phyloP scores from a whole-genome alignment of 306 rosid genomes.

The Arachis hypogaea region DNA sequence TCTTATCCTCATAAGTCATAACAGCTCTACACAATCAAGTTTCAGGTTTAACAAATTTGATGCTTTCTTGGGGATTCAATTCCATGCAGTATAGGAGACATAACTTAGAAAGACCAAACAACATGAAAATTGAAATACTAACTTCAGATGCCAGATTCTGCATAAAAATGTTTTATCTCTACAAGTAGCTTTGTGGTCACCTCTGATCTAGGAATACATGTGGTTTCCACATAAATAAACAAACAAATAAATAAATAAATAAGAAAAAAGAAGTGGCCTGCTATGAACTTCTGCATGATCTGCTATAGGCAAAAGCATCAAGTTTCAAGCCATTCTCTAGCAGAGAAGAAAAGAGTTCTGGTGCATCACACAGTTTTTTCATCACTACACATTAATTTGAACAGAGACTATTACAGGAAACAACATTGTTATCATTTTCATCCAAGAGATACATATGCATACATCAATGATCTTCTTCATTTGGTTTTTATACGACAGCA shows the following conservation, averaged over 20 bases:
- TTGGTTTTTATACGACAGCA: background rate
- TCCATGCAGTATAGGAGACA: background rate
- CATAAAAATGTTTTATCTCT: background rate
- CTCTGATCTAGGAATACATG: no score
- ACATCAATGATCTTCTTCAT: background rate
- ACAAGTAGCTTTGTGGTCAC: no score
- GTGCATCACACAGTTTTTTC: background rate
- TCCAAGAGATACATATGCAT: background rate
- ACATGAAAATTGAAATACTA: background rate
- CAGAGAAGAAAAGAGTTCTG: background rate
- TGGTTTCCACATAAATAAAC: no score
- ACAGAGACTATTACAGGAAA: background rate
- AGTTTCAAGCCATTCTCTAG: background rate
- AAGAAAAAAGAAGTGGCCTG: background rate
- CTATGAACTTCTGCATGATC: background rate
- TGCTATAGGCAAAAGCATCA: background rate
- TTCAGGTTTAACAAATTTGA: no score
- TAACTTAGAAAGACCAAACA: background rate
- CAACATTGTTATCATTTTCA: background rate
- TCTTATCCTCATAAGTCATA: no score
- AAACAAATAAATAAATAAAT: no score
- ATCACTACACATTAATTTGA: background rate
- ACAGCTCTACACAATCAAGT: no score
- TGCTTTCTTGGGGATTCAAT: no score
- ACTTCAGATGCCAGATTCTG: background rate